These are phyloP conservation scores for Fragaria ananassa DNA, from an alignment of 306 rosid genomes.

Conservation along the genomic window DNA sequence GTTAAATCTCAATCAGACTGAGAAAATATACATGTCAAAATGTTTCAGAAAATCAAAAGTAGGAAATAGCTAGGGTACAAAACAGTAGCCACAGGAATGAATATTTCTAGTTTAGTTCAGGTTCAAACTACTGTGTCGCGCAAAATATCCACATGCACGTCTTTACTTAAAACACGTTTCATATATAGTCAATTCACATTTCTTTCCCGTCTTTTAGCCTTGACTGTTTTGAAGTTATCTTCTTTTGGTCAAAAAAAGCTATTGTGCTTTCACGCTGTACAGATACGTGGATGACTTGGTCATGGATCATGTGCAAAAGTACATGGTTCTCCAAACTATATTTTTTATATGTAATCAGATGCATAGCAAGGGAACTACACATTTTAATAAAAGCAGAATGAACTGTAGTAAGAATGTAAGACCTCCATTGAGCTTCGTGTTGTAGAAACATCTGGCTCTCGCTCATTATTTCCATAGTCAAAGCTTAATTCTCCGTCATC, in stretches of 20 bases:
- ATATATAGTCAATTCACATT: neutral
- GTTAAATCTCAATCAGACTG: constrained; percentile 18
- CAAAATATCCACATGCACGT: neutral
- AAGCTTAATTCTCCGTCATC: constrained; percentile 91
- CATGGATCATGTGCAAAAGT: neutral
- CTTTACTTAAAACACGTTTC: neutral
- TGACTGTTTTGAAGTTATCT: neutral
- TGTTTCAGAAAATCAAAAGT: constrained; percentile 17
- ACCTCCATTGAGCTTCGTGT: constrained; percentile 70
- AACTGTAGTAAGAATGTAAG: constrained; percentile 20
- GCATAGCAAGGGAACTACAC: constrained; percentile 16
- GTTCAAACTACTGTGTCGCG: neutral
- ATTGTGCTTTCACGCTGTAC: neutral
- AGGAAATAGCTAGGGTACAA: neutral
- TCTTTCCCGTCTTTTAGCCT: neutral
- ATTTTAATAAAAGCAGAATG: constrained; percentile 1
- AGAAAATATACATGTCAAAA: neutral
- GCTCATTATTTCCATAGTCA: constrained; percentile 64
- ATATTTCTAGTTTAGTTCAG: constrained; percentile 3
- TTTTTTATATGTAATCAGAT: neutral
- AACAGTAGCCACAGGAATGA: constrained; percentile 16
- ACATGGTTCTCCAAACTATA: neutral
- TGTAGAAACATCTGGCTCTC: constrained; percentile 52
- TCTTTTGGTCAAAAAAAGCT: neutral
- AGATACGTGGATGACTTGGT: neutral